These are phyloP conservation scores for Suhomyces panamericanus DNA, from an alignment of 1,139 yeast species.

Conservation along the genomic window DNA sequence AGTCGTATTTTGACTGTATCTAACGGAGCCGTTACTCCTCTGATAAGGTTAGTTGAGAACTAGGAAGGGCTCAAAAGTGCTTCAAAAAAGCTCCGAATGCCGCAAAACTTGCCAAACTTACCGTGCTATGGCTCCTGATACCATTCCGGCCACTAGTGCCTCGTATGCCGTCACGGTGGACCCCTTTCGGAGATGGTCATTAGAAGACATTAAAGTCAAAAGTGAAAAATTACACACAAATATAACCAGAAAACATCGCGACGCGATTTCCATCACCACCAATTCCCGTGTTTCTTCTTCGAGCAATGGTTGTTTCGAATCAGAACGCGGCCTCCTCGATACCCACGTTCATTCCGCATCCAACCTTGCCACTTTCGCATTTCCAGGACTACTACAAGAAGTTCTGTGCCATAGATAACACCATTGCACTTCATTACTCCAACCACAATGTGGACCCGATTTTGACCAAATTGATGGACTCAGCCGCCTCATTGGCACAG, in stretches of 20 bases:
- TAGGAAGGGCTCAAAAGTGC: not conserved
- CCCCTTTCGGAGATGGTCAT: slow-evolving; percentile 56
- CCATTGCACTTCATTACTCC: slow-evolving; percentile 27
- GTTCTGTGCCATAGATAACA: slow-evolving; percentile 27
- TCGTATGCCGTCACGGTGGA: slow-evolving; percentile 44
- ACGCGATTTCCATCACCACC: not conserved
- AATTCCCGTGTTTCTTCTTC: too few species aligned
- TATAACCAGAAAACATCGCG: not conserved
- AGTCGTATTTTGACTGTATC: slow-evolving; percentile 86
- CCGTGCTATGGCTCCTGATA: slow-evolving; percentile 68
- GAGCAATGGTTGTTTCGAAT: too few species aligned
- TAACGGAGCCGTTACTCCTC: slow-evolving; percentile 82
- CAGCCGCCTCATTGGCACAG: slow-evolving; percentile 22
- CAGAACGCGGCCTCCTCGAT: not conserved
- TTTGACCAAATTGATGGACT: slow-evolving; percentile 20
- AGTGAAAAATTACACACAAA: not conserved
- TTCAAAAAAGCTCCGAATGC: too few species aligned
- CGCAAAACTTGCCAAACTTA: slow-evolving; percentile 20
- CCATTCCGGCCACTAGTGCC: slow-evolving; percentile 65
- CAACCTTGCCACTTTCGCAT: slow-evolving; percentile 6
- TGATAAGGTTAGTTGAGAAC: slow-evolving; percentile 7
- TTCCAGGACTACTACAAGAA: slow-evolving; percentile 11
- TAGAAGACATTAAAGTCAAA: not conserved
- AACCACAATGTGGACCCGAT: slow-evolving; percentile 28
- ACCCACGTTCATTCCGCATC: slow-evolving; percentile 2